Conservation (phyloP, 2,329 filamentous ascomycete species). For the Fusarium ambrosium region DNA sequence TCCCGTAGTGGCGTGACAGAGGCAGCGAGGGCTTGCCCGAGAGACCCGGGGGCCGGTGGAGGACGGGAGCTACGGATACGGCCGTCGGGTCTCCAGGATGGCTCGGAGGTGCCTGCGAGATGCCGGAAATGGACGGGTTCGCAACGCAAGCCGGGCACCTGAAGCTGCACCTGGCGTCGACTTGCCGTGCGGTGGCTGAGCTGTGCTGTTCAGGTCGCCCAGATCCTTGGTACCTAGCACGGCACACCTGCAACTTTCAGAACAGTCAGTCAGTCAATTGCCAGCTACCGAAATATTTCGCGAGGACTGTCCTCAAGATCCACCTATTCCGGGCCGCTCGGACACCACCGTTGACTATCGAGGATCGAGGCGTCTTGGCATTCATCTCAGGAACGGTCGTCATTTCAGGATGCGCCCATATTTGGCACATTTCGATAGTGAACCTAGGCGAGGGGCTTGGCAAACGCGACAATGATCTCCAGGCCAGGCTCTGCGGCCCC, state of each 20-base stretch:
- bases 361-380: constrained; percentile 33
- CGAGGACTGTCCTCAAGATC: constrained; percentile 13
- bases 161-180: constrained; percentile 9
- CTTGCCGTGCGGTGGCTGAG: constrained; percentile 5
- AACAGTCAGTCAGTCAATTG: background rate
- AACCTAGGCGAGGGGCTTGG: constrained; percentile 13
- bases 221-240: background rate
- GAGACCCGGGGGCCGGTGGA: constrained; percentile 28
- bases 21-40: constrained; percentile 24
- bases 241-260: background rate
- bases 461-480: constrained; percentile 19
- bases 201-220: constrained; percentile 8
- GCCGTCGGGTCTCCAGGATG: constrained; percentile 31
- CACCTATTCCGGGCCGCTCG: constrained; percentile 26
- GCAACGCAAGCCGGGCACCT: background rate
- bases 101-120: constrained; percentile 19
- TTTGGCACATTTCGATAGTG: constrained; percentile 7
- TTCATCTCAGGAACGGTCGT: constrained; percentile 16
- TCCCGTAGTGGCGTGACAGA: constrained; percentile 31
- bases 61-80: constrained; percentile 42
- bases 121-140: constrained; percentile 16
- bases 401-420: constrained; percentile 18
- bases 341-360: constrained; percentile 31
- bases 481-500: constrained; percentile 12
- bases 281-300: background rate